Percentiles rank a stretch among this genome's conserved stretches.
Evolutionary conservation across 1,284 basidiomycete genomes (phyloP).

Genomic region (Chalciporus sp.): DNA sequence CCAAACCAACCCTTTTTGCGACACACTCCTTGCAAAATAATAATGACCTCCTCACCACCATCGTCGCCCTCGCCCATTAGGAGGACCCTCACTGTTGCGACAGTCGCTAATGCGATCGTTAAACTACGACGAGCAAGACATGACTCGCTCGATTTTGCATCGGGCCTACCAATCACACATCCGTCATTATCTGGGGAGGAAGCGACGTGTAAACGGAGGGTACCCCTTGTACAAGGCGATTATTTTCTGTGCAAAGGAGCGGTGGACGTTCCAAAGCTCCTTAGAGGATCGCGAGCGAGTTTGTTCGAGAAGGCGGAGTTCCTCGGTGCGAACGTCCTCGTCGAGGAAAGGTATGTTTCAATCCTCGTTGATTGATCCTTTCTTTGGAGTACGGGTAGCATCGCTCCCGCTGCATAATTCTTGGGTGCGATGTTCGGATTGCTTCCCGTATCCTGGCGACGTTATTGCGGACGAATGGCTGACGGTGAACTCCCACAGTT

Average conservation of each 20-base stretch:
- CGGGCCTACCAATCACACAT: constrained; percentile 59
- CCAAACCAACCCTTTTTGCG: not conserved
- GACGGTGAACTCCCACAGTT: constrained; percentile 42
- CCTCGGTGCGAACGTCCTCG: constrained; percentile 60
- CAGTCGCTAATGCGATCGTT: constrained; percentile 55
- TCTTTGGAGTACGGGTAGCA: no score
- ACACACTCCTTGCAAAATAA: constrained; percentile 1
- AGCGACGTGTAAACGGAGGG: constrained; percentile 37
- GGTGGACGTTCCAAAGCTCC: constrained; percentile 60
- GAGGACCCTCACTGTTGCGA: constrained; percentile 36
- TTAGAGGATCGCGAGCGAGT: constrained; percentile 53
- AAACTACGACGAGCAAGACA: constrained; percentile 44
- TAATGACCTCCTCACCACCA: constrained; percentile 15
- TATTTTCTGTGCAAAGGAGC: constrained; percentile 61
- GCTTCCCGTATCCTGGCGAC: not conserved
- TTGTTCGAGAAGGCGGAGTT: constrained; percentile 55
- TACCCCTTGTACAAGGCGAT: constrained; percentile 51
- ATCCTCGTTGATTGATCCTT: not conserved
- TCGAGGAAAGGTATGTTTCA: constrained; percentile 65
- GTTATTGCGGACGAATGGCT: constrained; percentile 7
- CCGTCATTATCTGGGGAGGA: constrained; percentile 39
- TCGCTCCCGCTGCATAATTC: not conserved
- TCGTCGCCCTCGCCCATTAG: constrained; percentile 26
- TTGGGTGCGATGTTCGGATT: no score
- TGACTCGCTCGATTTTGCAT: constrained; percentile 46